Evolutionary conservation across 345 rosid genomes (phyloP).

Genomic region (Brassica cretica): DNA sequence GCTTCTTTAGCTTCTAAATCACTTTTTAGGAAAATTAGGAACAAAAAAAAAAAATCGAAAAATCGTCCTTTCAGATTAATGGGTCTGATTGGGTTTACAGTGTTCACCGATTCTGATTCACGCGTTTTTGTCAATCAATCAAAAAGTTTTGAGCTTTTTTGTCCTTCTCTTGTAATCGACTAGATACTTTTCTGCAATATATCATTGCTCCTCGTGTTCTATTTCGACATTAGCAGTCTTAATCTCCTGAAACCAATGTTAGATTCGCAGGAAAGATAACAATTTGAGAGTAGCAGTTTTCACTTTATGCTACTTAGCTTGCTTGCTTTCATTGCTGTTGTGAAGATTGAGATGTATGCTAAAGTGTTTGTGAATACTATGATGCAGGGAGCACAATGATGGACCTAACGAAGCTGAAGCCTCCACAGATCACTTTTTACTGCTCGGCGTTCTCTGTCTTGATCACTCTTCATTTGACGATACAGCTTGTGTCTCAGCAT

Average conservation of each 20-base stretch:
- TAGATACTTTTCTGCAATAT: no score
- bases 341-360: constrained; percentile 9
- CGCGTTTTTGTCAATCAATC: background rate
- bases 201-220: background rate
- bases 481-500: constrained; percentile 81
- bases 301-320: no score
- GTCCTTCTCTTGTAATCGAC: no score
- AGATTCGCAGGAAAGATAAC: background rate
- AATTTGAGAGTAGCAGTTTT: background rate
- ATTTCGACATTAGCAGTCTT: background rate
- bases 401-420: constrained; percentile 57
- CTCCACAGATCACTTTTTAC: constrained; percentile 58
- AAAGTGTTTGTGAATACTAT: background rate
- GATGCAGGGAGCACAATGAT: constrained; percentile 36
- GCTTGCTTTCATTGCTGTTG: background rate
- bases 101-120: background rate
- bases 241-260: background rate
- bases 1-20: background rate
- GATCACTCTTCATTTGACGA: constrained; percentile 68
- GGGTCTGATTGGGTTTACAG: background rate
- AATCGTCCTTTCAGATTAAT: background rate
- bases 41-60: background rate
- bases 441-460: constrained; percentile 65
- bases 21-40: background rate
- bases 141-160: background rate